phyloP scores from a whole-genome alignment of 345 rosid species.

The Gynandropsis gynandra region DNA sequence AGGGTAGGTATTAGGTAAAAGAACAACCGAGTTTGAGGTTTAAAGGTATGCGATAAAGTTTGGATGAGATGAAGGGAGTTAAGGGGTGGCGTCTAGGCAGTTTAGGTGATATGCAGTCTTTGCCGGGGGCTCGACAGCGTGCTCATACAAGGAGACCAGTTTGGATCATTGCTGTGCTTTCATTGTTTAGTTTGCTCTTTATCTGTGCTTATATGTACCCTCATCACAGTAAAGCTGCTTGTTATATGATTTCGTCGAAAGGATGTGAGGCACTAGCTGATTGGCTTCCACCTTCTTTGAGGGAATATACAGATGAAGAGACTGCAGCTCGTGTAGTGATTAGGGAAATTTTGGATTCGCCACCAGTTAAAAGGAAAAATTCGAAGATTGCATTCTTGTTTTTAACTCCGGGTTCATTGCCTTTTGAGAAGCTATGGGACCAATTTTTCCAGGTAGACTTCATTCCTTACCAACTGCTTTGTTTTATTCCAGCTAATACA shows the following conservation, averaged over 20 bases:
- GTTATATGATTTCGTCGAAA: constrained; percentile 67
- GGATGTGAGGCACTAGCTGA: constrained; percentile 75
- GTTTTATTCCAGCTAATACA: not conserved
- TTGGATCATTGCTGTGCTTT: constrained; percentile 74
- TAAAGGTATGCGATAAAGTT: constrained; percentile 19
- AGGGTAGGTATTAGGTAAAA: constrained; percentile 4
- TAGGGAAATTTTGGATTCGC: constrained; percentile 57
- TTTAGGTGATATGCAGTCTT: constrained; percentile 54
- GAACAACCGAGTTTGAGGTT: constrained; percentile 12
- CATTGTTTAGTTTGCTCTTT: constrained; percentile 63
- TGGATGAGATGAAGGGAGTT: constrained; percentile 25
- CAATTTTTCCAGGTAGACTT: constrained; percentile 60
- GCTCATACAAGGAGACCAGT: constrained; percentile 61
- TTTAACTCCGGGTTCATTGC: constrained; percentile 81
- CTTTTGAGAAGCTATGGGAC: constrained; percentile 96
- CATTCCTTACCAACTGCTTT: constrained; percentile 8
- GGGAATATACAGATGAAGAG: constrained; percentile 74
- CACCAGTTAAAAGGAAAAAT: constrained; percentile 42
- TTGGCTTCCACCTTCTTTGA: constrained; percentile 93
- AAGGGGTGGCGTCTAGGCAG: constrained; percentile 28
- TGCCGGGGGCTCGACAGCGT: constrained; percentile 63
- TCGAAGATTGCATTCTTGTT: constrained; percentile 92
- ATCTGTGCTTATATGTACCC: constrained; percentile 83
- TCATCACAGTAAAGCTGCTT: constrained; percentile 54
- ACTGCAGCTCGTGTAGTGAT: constrained; percentile 63